Conservation (phyloP, 148 eudicot species). For the Chenopodium suecicum region DNA sequence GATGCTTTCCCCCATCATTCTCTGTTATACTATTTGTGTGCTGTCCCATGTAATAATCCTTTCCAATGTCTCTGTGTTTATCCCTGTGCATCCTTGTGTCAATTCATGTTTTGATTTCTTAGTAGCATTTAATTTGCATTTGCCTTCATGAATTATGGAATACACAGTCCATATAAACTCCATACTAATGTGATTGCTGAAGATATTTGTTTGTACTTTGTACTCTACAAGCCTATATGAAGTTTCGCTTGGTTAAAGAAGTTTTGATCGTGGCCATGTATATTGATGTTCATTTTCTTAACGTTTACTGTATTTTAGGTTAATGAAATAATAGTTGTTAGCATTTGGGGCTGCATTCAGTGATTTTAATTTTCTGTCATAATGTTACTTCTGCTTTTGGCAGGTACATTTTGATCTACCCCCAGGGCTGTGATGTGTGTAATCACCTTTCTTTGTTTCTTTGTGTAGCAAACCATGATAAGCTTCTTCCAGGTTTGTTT, state of each 20-base stretch:
- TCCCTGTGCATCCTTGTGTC: background rate
- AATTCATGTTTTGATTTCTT: background rate
- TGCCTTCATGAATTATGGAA: background rate
- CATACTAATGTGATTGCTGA: background rate
- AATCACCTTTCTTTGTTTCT: constrained; percentile 94
- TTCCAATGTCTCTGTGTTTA: background rate
- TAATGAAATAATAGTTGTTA: constrained; percentile 5
- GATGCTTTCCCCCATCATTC: background rate
- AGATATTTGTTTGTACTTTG: background rate
- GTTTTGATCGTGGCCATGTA: background rate
- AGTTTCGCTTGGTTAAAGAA: constrained; percentile 4
- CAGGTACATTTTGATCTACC: constrained; percentile 95
- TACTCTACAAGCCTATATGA: background rate
- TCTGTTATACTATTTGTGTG: background rate
- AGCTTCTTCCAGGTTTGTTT: constrained; percentile 84
- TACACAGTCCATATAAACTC: background rate
- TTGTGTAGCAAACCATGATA: constrained; percentile 90
- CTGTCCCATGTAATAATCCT: background rate
- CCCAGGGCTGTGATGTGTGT: constrained; percentile 96
- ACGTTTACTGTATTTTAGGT: background rate
- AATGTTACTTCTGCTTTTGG: constrained; percentile 24
- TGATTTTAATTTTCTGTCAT: background rate
- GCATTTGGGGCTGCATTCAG: background rate
- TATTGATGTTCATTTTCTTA: constrained; percentile 1
- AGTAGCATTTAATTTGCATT: background rate